These are phyloP conservation scores for Exophiala calicioides DNA, from an alignment of 2,329 filamentous ascomycete genomes.

Conservation along the genomic window DNA sequence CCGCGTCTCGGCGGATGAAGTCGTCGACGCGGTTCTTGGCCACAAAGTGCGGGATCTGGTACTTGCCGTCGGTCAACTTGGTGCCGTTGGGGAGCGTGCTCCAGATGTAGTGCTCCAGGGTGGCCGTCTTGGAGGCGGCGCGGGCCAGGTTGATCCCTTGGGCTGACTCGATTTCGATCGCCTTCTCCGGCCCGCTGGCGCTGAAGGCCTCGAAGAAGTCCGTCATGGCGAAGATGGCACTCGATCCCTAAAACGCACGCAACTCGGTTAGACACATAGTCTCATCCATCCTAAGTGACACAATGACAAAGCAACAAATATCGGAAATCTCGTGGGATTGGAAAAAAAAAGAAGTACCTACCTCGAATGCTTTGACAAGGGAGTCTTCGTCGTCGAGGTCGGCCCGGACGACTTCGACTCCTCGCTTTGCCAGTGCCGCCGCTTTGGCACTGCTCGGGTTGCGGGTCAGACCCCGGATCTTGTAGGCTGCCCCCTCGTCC, in stretches of 20 bases:
- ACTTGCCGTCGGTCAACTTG: conserved; percentile 37
- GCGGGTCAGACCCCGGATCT: conserved; percentile 38
- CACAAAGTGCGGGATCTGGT: conserved; percentile 45
- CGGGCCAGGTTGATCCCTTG: conserved; percentile 48
- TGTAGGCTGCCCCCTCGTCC: conserved; percentile 8
- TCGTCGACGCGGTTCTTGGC: conserved; percentile 45
- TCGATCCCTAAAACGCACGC: conserved; percentile 4
- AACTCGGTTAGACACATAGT: background rate
- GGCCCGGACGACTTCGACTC: conserved; percentile 22
- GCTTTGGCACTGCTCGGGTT: conserved; percentile 33
- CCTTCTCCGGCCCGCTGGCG: conserved; percentile 33
- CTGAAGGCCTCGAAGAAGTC: conserved; percentile 45
- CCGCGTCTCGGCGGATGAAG: conserved; percentile 41
- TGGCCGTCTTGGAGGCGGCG: conserved; percentile 40
- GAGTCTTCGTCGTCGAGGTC: conserved; percentile 22
- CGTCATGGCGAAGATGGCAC: conserved; percentile 42
- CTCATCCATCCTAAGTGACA: background rate
- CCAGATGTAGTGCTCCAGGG: conserved; percentile 50
- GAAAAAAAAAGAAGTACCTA: too few species aligned
- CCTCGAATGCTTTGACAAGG: conserved; percentile 19
- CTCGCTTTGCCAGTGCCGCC: conserved; percentile 10
- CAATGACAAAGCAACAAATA: background rate
- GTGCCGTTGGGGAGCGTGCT: conserved; percentile 45
- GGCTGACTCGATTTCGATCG: conserved; percentile 41
- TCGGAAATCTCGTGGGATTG: background rate